Evolutionary conservation across 768 basidiomycete species (phyloP).

Genomic region (Termitomyces sp.): DNA sequence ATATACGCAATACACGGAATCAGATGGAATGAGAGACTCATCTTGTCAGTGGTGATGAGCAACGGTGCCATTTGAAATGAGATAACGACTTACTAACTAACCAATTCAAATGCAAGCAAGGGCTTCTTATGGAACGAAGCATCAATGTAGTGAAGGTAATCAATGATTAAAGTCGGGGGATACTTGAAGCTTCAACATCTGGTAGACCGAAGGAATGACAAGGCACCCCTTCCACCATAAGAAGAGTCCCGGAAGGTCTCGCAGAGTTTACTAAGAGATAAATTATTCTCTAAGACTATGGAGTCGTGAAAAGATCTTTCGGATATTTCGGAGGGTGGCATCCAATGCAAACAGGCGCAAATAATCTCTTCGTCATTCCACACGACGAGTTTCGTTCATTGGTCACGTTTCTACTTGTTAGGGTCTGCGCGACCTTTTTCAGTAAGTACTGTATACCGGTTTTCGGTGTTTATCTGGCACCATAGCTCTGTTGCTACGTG

Average conservation of each 20-base stretch:
- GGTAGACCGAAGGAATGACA: no score
- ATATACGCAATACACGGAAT: background rate
- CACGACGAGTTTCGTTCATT: background rate
- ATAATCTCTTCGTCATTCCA: constrained; percentile 11
- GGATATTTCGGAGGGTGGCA: constrained; percentile 1
- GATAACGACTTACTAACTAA: background rate
- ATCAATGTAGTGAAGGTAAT: background rate
- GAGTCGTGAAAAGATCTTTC: background rate
- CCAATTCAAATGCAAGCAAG: background rate
- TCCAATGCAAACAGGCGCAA: constrained; percentile 2
- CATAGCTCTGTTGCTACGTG: background rate
- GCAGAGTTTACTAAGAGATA: no score
- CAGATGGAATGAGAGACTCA: background rate
- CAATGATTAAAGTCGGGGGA: background rate
- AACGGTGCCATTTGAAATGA: background rate
- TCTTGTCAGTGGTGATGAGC: background rate
- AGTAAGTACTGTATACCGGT: background rate
- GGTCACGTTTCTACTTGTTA: constrained; percentile 1
- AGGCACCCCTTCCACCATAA: background rate
- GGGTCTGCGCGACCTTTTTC: background rate
- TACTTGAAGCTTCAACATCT: background rate
- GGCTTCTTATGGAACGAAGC: background rate
- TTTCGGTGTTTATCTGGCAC: background rate
- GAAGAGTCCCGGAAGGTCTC: background rate
- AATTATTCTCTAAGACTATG: background rate